Base-by-base conservation (phyloP, 2,329 filamentous ascomycete genomes). In the Samsoniella hepiali region DNA sequence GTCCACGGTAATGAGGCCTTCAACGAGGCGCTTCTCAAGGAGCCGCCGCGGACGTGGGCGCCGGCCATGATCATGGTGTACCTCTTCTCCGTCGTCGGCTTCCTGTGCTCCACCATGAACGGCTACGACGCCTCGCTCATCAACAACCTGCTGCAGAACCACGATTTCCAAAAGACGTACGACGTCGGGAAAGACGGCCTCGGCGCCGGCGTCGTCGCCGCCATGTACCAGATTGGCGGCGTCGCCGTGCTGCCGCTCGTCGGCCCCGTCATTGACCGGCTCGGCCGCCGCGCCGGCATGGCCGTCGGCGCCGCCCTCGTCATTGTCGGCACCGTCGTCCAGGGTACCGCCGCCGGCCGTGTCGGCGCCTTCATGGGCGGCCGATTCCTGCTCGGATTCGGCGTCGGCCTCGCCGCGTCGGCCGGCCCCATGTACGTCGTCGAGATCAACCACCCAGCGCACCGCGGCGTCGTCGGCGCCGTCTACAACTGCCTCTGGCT, bases 351-450 rank as follows among this genome's bases (percentile, higher is more conserved):
- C 40, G 27, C 44, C 9, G 47, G 36, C 29, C 22, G 34, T 13
- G 29, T 13, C 1, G 75, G 73, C 10, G 79, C 82, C 64, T 87
- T 88, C 72, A 83, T 88, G 72, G 83, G 76, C 8, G 81, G 82
- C 6, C 76, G 83, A 31, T 84, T 85, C 69, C 68, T 84, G 31
- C 76, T 85, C 27, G 82, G 82, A 7, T 83, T 84, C 63, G 86
- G 86, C 45, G 84, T 86, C 49, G 80, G 82, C 2, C 84, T 89
- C 64, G 82, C 83, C 4, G 81, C 82, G 5, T 81, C 83, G 3
- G 84, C 85, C 5, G 86, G 83, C 1, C 87, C 87, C 1, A 82
- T 84, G n/a, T 88, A 88, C 69, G 82, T 84, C 17, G 82, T 85
- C 51, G 87, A 90, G 71, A 79, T 87, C 63, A 80, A 84, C 1